Evolutionary conservation across 1,284 basidiomycete species (phyloP), one percentile per base, ranked within the genome.

Genomic region (Ustilago nuda): DNA sequence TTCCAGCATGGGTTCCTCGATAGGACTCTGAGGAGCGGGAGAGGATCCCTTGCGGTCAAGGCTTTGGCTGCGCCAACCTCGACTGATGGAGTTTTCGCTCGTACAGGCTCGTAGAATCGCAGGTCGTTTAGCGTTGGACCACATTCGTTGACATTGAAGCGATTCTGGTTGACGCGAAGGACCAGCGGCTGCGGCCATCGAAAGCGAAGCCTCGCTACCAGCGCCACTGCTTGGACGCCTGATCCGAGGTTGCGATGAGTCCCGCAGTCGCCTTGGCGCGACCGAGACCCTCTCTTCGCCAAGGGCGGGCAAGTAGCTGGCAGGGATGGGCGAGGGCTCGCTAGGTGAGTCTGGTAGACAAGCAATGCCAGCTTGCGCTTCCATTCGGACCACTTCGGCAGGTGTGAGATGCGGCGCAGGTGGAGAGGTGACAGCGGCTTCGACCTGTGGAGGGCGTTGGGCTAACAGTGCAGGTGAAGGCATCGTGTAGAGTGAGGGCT

Each of bases 311-410:
- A 67, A 70, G 7, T 75, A 71, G 58, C 46, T 66, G 19, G 57
- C 54, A 11, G 72, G 72, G 9, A 75, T 58, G 23, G 67, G 67
- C 9, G 72, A 75, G 7, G 72, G 68, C 54, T 75, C 69, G 56
- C 78, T 78, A 1, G 81, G 81, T 33, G 76, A 67, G 35, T 74
- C 64, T 3, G 81, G 81, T 8, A 72, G 61, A 19, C 60, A 67
- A 15, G 81, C 81, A 33, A 78, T 68, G n/a, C 81, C 81, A n/a
- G 81, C 81, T 45, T 78, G 68, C 0, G 81, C 81, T 46, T 83
- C 80, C 69, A 79, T 74, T 8, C 72, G 73, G 15, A 83, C 79
- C 8, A 73, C 27, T 57, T 83, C 73, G 13, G 81, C 81, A 7
- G 81, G 81, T 6, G 81, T 83, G 36, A 66, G 69, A 55, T 56